phyloP scores from a whole-genome alignment of 2,329 filamentous ascomycete species.

The Passalora sequoiae region DNA sequence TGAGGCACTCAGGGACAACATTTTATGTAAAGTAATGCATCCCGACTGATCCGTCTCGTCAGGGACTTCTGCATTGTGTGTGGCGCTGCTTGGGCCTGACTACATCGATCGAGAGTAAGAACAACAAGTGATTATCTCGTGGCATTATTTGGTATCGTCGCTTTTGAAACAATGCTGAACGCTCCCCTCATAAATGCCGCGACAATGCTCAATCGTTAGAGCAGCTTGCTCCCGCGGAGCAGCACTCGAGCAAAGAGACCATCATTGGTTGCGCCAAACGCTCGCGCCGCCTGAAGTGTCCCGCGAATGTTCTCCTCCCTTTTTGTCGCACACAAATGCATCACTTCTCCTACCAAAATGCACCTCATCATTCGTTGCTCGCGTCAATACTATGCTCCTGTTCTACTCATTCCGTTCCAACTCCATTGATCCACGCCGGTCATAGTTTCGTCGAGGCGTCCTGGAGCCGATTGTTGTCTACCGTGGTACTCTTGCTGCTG shows the following conservation, averaged over 20 bases:
- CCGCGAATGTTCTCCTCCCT: background rate
- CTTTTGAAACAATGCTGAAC: background rate
- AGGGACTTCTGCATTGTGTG: no score
- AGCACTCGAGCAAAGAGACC: background rate
- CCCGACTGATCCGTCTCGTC: no score
- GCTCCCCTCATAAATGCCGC: background rate
- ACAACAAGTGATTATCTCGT: no score
- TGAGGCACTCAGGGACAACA: no score
- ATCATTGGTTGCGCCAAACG: conserved; percentile 2
- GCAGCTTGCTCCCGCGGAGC: conserved; percentile 1
- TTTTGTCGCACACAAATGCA: background rate
- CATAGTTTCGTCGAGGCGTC: conserved; percentile 20
- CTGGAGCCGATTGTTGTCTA: conserved; percentile 13
- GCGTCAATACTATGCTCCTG: conserved; percentile 4
- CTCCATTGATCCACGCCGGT: conserved; percentile 18
- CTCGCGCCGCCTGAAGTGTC: background rate
- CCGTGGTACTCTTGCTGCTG: conserved; percentile 3
- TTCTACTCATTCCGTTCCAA: conserved; percentile 13
- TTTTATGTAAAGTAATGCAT: no score
- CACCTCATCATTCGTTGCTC: background rate
- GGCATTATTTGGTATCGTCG: no score
- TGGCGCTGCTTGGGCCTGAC: no score
- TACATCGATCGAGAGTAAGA: no score
- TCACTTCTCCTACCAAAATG: background rate
- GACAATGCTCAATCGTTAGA: conserved; percentile 1